Percentiles rank a stretch among this genome's conserved stretches.
Evolutionary conservation across 352 stramenopile genomes (phyloP).

Genomic region (Globisporangium iwayamae): DNA sequence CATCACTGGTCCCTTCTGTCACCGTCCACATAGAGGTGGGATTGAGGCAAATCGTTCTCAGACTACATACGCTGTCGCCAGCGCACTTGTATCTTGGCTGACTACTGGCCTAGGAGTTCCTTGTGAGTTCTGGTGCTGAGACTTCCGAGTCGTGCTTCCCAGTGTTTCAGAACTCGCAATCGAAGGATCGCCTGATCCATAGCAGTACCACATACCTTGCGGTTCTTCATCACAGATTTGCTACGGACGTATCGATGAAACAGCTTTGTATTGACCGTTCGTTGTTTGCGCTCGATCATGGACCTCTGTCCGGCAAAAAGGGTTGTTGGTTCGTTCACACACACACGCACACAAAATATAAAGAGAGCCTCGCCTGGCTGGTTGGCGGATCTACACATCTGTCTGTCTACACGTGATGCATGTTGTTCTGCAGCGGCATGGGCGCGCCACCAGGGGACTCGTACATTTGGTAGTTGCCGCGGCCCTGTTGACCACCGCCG

Average conservation of each 20-base stretch:
- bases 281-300: background rate
- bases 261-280: background rate
- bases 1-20: background rate
- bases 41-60: background rate
- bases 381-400: background rate
- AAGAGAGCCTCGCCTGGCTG: background rate
- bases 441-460: conserved; percentile 44
- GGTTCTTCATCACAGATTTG: background rate
- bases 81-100: background rate
- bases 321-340: background rate
- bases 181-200: background rate
- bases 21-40: background rate
- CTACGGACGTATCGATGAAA: no score
- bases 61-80: background rate
- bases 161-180: no score
- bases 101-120: background rate
- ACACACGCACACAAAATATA: conserved; percentile 4
- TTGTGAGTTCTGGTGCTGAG: background rate
- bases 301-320: background rate
- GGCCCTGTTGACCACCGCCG: conserved; percentile 4
- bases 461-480: conserved; percentile 49
- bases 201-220: background rate
- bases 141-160: background rate
- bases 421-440: conserved; percentile 26
- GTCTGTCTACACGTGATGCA: conserved; percentile 19